Evolutionary conservation across 768 basidiomycete genomes (phyloP), one percentile per base, ranked within the genome.

Genomic region (Kondoa subrosea): DNA sequence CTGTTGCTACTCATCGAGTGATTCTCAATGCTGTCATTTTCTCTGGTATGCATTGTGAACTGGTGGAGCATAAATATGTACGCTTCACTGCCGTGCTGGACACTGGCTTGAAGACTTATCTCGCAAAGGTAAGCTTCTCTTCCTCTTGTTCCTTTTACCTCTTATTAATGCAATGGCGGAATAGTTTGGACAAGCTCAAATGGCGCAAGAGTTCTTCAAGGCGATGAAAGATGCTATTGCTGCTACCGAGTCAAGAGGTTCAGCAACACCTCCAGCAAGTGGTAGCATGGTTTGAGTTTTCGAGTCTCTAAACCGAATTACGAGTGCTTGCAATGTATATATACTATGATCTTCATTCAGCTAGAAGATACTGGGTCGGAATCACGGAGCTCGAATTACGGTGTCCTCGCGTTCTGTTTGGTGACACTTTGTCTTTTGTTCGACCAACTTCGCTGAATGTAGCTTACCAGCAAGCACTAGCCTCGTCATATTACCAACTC

Each of bases 11-110:
- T 12, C 72, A 71, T 50, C 71, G 72, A 15, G 59, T 73, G 1
- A 56, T 73, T 25, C 69, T 73, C 50, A 73, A 73, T 62, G 67
- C 72, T 25, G 64, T 67, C 2, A 67, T 73, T 27, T 73, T 73
- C 70, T 31, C 64, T 30, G 66, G 68, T 62, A 72, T 73, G 67
- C 34, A 34, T 15, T 69, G 71, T 68, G 69, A 70, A 29, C 65
- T 73, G 58, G 61, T 61, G 59, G 66, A 69, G 58, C 69, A 72
- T n/a, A 73, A 73, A 40, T 73, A 71, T 64, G 70, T 73, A 25
- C 64, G 68, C 56, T 73, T 73, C 64, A 69, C 65, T 29, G 68
- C 67, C 2, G 64, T 73, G 8, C 58, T 69, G 30, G 70, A 61
- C 16, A 2, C 33, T 15, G 67, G 56, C 30, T 70, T 71, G 21